Evolutionary conservation across 805 yeast species (phyloP).

Genomic region (Kazachstania bromeliacearum): DNA sequence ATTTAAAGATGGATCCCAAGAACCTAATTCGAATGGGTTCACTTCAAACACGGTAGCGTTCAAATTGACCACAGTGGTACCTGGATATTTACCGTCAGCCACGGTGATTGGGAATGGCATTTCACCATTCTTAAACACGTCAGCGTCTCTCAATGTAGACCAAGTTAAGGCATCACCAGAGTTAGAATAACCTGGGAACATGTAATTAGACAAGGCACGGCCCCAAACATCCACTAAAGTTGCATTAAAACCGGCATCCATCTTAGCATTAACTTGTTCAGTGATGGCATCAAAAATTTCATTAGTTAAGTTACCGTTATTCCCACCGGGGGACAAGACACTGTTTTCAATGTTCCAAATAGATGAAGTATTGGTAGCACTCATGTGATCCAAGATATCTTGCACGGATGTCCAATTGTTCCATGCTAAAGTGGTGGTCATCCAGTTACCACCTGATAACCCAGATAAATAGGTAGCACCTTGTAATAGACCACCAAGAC

Average conservation of each 20-base stretch:
- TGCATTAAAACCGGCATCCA: conserved; percentile 54
- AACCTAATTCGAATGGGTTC: conserved; percentile 67
- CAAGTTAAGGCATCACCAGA: conserved; percentile 57
- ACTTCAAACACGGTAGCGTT: conserved; percentile 65
- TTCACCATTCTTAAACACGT: conserved; percentile 47
- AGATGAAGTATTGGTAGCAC: conserved; percentile 27
- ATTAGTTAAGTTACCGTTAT: conserved; percentile 42
- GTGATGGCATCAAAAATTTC: conserved; percentile 43
- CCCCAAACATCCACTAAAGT: conserved; percentile 76
- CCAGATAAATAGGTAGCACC: conserved; percentile 65
- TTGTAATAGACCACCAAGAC: conserved; percentile 68
- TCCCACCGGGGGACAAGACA: conserved; percentile 55
- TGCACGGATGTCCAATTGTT: conserved; percentile 70
- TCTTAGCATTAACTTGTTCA: conserved; percentile 43
- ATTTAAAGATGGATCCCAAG: conserved; percentile 73
- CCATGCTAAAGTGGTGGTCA: conserved; percentile 55
- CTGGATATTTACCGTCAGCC: conserved; percentile 57
- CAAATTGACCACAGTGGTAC: conserved; percentile 40
- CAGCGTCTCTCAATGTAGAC: conserved; percentile 48
- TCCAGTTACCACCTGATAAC: conserved; percentile 81
- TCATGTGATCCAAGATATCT: conserved; percentile 36
- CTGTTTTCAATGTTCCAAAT: conserved; percentile 67
- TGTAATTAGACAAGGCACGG: conserved; percentile 60
- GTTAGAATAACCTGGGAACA: conserved; percentile 50
- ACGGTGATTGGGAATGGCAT: conserved; percentile 69